These are phyloP conservation scores for Candida incommunis DNA, from an alignment of 805 yeast genomes.

Conservation along the genomic window DNA sequence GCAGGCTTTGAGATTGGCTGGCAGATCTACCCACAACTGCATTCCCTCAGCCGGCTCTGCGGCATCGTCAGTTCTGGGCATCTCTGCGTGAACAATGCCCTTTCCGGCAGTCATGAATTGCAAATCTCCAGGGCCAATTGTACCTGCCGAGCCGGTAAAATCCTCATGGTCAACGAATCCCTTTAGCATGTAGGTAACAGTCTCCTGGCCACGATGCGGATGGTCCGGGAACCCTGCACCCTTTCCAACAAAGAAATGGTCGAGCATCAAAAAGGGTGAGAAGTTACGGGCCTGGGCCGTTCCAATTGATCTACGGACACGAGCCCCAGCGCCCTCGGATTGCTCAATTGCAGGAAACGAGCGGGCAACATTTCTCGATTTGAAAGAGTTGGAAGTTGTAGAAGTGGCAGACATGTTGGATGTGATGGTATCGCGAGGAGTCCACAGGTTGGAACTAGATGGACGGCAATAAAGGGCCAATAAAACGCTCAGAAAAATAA, in stretches of 20 bases:
- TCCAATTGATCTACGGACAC: constrained; percentile 70
- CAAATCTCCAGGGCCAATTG: constrained; percentile 64
- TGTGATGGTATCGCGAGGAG: background rate
- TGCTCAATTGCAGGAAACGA: constrained; percentile 48
- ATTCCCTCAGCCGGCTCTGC: constrained; percentile 42
- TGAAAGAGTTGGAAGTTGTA: constrained; percentile 5
- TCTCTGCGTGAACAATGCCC: constrained; percentile 76
- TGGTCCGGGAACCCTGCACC: constrained; percentile 72
- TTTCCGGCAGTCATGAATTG: constrained; percentile 90
- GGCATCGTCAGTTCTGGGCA: constrained; percentile 46
- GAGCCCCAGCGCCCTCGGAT: constrained; percentile 76
- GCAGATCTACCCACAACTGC: constrained; percentile 82
- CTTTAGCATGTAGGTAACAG: constrained; percentile 47
- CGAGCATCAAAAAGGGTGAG: constrained; percentile 67
- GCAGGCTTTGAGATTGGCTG: constrained; percentile 43
- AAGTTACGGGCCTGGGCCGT: constrained; percentile 51
- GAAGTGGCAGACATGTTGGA: background rate
- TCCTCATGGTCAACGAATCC: constrained; percentile 72
- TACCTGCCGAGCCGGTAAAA: constrained; percentile 67
- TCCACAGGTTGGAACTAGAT: background rate
- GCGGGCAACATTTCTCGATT: constrained; percentile 33
- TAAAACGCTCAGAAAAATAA: background rate
- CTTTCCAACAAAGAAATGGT: constrained; percentile 51
- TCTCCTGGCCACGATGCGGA: constrained; percentile 72
- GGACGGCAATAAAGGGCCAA: background rate